Evolutionary conservation across 129 eudicot species (phyloP), one percentile per base, ranked within the genome.

Genomic region (Pittosporum tobira): DNA sequence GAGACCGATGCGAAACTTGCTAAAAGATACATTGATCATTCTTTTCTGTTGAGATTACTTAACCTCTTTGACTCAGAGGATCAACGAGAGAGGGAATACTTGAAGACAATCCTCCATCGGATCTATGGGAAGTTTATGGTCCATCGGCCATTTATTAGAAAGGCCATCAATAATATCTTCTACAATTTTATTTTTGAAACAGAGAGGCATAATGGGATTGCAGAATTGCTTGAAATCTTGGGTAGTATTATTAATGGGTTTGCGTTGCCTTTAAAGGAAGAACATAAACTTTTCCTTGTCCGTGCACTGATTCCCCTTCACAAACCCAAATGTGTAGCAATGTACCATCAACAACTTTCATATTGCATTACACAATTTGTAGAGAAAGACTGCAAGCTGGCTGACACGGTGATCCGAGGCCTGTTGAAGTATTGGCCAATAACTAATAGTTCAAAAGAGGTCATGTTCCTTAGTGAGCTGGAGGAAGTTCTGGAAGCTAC

Each of bases 131-230:
- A 79, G 62, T 79, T 79, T 48, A 79, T 79, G 85, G 75, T 75
- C 36, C 85, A 79, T 64, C 75, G 94, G 20, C 87, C 94, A n/a
- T 84, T 80, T 61, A 84, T 84, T 28, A 74, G 94, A 68, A 84
- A 80, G 42, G 66, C 81, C 20, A 71, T 75, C 26, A 75, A 71
- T 27, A 67, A 79, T 50, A 68, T 79, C 44, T 79, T 79, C 43
- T 79, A 71, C 40, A 61, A 5, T 16, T 75, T 79, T 51, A 68
- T 79, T 23, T 71, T 75, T 54, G 85, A 75, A 59, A 57, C 72
- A 0, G 81, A 57, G 53, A 75, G 64, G 54, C 81, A 79, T 38
- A 79, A 75, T 21, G 85, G 85, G 62, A 67, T 79, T 13, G 75
- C 78, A 0, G 78, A 79, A 51, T 63, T 79, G 62, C 81, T 79